Evolutionary conservation across 331 rosid genomes (phyloP).

Genomic region (Stylosanthes scabra): DNA sequence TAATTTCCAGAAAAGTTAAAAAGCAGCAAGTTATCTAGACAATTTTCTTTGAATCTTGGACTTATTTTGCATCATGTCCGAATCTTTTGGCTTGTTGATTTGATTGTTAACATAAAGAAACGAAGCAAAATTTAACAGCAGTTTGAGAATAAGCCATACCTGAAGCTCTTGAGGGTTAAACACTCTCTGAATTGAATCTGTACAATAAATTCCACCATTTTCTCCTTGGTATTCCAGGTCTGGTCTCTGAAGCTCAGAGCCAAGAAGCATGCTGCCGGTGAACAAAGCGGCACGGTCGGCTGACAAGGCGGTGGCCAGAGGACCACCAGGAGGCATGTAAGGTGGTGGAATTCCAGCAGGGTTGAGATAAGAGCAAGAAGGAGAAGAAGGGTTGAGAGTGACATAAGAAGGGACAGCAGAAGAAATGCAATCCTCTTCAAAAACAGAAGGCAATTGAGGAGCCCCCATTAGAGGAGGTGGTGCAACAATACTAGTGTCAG

Average conservation of each 20-base stretch:
- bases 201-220: conserved; percentile 67
- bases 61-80: neutral
- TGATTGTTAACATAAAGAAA: too few species aligned
- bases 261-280: conserved; percentile 55
- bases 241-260: conserved; percentile 73
- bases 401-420: conserved; percentile 83
- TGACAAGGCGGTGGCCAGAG: conserved; percentile 59
- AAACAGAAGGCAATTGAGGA: conserved; percentile 59
- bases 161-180: conserved; percentile 82
- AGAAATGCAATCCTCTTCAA: conserved; percentile 83
- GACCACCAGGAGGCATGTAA: conserved; percentile 60
- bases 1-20: neutral
- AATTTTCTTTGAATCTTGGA: neutral
- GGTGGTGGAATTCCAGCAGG: conserved; percentile 54
- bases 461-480: conserved; percentile 51
- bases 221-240: conserved; percentile 86
- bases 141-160: conserved; percentile 52
- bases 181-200: conserved; percentile 65
- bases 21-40: conserved; percentile 11
- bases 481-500: conserved; percentile 53
- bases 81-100: too few species aligned
- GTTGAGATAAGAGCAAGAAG: conserved; percentile 70
- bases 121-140: too few species aligned
- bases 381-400: conserved; percentile 75
- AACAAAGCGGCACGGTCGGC: conserved; percentile 65